Percentiles rank a stretch among this genome's conserved stretches.
phyloP scores from a whole-genome alignment of 2,329 filamentous ascomycete genomes.

The Colletotrichum caudatum region DNA sequence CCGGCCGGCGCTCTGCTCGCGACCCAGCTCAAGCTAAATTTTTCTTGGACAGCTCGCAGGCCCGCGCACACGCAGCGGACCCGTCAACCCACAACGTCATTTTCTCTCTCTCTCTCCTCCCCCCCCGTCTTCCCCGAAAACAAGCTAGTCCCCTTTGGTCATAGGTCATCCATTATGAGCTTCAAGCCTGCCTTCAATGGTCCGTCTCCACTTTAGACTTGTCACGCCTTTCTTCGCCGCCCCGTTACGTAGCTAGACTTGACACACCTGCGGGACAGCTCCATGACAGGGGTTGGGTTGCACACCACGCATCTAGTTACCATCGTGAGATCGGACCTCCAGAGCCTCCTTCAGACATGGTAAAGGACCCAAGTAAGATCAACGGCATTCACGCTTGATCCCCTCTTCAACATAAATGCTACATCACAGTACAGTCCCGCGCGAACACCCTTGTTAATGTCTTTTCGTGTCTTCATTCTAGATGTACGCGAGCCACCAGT shows the following conservation, averaged over 20 bases:
- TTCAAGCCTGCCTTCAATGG: not conserved
- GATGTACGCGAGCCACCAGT: constrained; percentile 36
- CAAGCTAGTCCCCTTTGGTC: not conserved
- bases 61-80: constrained; percentile 5
- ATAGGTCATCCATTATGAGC: not conserved
- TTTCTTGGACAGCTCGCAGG: constrained; percentile 33
- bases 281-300: constrained; percentile 15
- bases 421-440: not conserved
- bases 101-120: not conserved
- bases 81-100: constrained; percentile 23
- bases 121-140: not conserved
- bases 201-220: constrained; percentile 8
- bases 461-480: constrained; percentile 42
- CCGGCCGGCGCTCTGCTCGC: constrained; percentile 20
- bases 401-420: not conserved
- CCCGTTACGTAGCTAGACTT: constrained; percentile 8
- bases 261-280: not conserved
- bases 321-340: not conserved
- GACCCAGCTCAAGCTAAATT: constrained; percentile 24
- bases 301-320: not conserved
- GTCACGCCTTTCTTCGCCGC: constrained; percentile 10
- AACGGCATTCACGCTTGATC: not conserved
- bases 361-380: too few species aligned
- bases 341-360: not conserved
- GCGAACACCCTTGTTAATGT: constrained; percentile 17